Conservation (phyloP, 208 protist genomes). For the Trypanosoma cruzi region DNA sequence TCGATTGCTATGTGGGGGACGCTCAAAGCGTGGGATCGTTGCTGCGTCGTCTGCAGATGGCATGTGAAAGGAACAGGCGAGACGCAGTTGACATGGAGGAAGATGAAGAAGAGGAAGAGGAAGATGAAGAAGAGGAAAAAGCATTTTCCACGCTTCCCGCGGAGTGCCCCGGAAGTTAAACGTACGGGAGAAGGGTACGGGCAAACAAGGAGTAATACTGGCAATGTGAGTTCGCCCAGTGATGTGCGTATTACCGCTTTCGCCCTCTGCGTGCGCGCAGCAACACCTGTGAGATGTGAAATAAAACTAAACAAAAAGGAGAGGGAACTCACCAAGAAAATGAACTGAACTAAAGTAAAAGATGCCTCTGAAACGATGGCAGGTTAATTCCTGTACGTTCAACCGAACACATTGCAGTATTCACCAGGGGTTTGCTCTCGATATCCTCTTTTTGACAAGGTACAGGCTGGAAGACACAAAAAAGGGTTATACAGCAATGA, state of each 20-base stretch:
- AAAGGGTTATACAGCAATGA: neutral
- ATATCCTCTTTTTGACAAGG: neutral
- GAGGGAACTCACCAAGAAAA: neutral
- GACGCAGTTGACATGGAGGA: neutral
- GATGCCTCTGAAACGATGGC: neutral
- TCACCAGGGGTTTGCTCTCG: neutral
- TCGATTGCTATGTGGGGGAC: constrained; percentile 38
- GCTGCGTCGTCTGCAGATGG: constrained; percentile 34
- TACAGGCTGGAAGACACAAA: neutral
- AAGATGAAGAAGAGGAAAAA: neutral
- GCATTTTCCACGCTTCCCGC: neutral
- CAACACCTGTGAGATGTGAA: neutral
- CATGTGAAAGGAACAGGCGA: constrained; percentile 32
- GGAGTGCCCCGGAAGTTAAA: neutral
- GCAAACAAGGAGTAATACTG: neutral
- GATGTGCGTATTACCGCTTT: neutral
- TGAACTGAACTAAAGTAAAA: neutral
- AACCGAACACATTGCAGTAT: neutral
- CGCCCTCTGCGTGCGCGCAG: neutral
- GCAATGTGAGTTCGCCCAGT: neutral
- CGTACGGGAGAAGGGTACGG: neutral
- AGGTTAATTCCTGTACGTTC: neutral
- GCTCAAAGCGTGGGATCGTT: constrained; percentile 37
- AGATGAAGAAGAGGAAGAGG: neutral
- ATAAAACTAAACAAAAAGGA: neutral